Base-by-base conservation (phyloP, 1,284 basidiomycete species). In the Xerocomus nothofagi region DNA sequence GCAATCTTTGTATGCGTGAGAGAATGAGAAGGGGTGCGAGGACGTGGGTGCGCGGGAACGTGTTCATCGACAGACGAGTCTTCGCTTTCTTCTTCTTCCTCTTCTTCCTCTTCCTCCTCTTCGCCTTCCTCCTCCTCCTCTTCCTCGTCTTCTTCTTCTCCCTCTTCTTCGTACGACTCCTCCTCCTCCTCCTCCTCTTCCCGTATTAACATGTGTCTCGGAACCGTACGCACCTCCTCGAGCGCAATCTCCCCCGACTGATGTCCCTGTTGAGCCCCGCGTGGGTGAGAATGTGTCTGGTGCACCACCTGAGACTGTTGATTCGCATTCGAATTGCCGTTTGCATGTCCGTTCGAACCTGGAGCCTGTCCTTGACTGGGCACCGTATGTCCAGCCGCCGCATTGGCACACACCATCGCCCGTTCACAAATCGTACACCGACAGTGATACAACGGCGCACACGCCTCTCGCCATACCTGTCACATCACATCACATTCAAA, bases 381-480 rank as follows among this genome's bases (percentile, higher is more conserved):
- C 11, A 60, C 62, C 23, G 55, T 54, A 43, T 68, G 65, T 11
- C 66, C 66, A 39, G 60, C 58, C 21, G 55, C 65, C 30, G 56
- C 46, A 41, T 66, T 68, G 4, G 64, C 64, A 44, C 71, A 73
- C 18, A 75, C 60, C 61, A 79, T 76, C 5, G 84, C 80, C 29
- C 86, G 79, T 51, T 84, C 79, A 63, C 87, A 89, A 29, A 88
- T 80, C 15, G 73, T 73, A 63, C 87, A 88, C 36, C 77, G 75
- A 60, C 87, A 89, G 39, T 84, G 80, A 61, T 84, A 89, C 21
- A 89, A 57, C 0, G 84, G 84, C 1, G 77, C 72, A 63, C 82
- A 86, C 0, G 84, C 86, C 53, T 88, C 86, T 42, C 83, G 74
- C 86, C 86, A 89, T 10, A 79, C 74, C 84, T 86, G 54, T 29